These are phyloP conservation scores for Talaromyces piceae DNA, from an alignment of 2,329 filamentous ascomycete genomes.

Conservation along the genomic window DNA sequence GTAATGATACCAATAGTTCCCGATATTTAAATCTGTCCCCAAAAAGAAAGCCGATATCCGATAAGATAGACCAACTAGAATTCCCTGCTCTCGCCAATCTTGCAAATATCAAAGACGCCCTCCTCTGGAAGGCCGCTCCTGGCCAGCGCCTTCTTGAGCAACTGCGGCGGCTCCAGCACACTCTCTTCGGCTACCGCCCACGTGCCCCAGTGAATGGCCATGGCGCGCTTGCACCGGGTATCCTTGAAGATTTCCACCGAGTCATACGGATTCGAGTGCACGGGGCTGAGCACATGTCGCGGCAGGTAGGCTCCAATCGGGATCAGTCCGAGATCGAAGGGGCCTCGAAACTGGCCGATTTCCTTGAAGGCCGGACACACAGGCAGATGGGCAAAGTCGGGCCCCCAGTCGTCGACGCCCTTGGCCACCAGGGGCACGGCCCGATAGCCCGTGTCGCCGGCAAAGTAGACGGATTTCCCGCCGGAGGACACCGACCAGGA, in stretches of 20 bases:
- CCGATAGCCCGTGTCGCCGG: conserved; percentile 71
- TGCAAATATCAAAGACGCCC: conserved; percentile 10
- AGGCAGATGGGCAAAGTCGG: conserved; percentile 55
- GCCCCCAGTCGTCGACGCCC: conserved; percentile 59
- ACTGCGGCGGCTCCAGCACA: conserved; percentile 64
- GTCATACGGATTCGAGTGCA: conserved; percentile 77
- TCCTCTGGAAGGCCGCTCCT: conserved; percentile 35
- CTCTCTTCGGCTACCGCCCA: conserved; percentile 76
- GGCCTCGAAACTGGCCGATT: conserved; percentile 67
- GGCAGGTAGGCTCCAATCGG: conserved; percentile 74
- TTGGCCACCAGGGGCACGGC: conserved; percentile 55
- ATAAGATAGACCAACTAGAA: conserved; percentile 5
- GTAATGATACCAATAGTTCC: not conserved
- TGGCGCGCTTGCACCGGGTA: conserved; percentile 61
- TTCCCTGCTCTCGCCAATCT: conserved; percentile 11
- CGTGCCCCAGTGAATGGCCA: conserved; percentile 61
- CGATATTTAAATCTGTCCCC: not conserved
- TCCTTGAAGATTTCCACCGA: conserved; percentile 77
- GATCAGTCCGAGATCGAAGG: conserved; percentile 78
- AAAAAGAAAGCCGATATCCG: too few species aligned
- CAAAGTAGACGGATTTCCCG: conserved; percentile 15
- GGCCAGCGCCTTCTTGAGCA: conserved; percentile 61
- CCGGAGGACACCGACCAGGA: conserved; percentile 15
- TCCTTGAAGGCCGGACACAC: conserved; percentile 70
- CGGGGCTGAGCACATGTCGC: conserved; percentile 56